Conservation (phyloP, 176 grass and related monocot genomes). For the Aegilops speltoides region DNA sequence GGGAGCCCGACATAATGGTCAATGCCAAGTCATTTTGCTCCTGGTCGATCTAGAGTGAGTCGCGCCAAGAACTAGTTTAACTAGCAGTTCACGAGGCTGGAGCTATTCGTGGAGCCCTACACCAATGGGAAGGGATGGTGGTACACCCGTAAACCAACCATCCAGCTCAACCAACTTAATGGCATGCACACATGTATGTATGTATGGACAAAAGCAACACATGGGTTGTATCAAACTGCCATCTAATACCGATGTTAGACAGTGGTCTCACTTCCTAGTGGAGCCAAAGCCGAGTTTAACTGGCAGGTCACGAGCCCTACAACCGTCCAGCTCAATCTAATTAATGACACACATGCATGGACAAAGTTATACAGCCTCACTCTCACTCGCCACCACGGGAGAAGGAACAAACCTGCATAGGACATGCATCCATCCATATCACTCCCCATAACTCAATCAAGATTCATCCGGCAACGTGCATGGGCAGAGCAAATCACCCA, state of each 20-base stretch:
- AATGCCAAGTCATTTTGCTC: background rate
- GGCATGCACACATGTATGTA: background rate
- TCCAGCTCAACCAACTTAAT: background rate
- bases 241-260: background rate
- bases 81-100: background rate
- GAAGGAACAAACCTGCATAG: too few relatives aligned
- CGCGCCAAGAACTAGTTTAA: background rate
- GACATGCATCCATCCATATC: too few relatives aligned
- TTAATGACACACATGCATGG: background rate
- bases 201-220: background rate
- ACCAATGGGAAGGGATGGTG: background rate
- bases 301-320: background rate
- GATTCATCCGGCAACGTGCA: background rate
- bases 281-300: background rate
- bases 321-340: background rate
- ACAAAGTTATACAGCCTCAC: background rate
- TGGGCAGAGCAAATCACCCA: background rate
- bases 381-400: background rate
- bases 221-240: background rate
- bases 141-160: background rate
- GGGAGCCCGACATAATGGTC: background rate
- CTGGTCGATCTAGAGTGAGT: background rate
- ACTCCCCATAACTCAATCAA: conserved; percentile 6
- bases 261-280: background rate
- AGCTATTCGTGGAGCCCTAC: background rate